Evolutionary conservation across 179 eudicot species (phyloP).

Genomic region (Pouteria campechiana): DNA sequence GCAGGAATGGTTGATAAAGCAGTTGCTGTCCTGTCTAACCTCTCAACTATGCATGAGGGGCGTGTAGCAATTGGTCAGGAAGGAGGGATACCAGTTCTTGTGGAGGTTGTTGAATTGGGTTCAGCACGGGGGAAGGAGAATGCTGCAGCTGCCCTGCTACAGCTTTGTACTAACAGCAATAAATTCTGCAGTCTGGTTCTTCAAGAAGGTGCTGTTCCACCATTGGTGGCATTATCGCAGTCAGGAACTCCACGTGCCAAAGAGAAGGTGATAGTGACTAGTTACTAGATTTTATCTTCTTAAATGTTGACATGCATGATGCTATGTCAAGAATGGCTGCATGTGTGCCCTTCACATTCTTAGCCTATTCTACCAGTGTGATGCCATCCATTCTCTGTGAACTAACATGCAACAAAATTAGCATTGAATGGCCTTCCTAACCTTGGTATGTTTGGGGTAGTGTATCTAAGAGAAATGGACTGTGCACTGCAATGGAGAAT

Average conservation of each 20-base stretch:
- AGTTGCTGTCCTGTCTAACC: constrained; percentile 77
- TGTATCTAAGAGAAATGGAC: too few species aligned
- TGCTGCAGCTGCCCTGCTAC: constrained; percentile 69
- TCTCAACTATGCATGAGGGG: constrained; percentile 60
- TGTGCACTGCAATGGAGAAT: too few species aligned
- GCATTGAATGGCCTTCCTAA: too few species aligned
- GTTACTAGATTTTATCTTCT: too few species aligned
- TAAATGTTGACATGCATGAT: too few species aligned
- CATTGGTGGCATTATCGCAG: constrained; percentile 82
- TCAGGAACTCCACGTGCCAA: constrained; percentile 80
- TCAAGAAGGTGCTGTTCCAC: constrained; percentile 94
- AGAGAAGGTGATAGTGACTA: too few species aligned
- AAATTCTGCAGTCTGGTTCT: constrained; percentile 68
- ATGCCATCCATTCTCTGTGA: too few species aligned
- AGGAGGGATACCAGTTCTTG: constrained; percentile 68
- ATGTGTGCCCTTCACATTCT: too few species aligned
- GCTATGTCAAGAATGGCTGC: too few species aligned
- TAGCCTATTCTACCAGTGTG: too few species aligned
- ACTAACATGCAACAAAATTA: too few species aligned
- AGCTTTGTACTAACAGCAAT: constrained; percentile 57
- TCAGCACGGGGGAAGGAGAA: constrained; percentile 90
- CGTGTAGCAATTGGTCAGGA: constrained; percentile 57
- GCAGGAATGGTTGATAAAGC: constrained; percentile 78
- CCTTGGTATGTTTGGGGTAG: too few species aligned
- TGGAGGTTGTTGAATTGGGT: constrained; percentile 70